Conservation (phyloP, 768 basidiomycete species). For the Boletus eberwhitei region DNA sequence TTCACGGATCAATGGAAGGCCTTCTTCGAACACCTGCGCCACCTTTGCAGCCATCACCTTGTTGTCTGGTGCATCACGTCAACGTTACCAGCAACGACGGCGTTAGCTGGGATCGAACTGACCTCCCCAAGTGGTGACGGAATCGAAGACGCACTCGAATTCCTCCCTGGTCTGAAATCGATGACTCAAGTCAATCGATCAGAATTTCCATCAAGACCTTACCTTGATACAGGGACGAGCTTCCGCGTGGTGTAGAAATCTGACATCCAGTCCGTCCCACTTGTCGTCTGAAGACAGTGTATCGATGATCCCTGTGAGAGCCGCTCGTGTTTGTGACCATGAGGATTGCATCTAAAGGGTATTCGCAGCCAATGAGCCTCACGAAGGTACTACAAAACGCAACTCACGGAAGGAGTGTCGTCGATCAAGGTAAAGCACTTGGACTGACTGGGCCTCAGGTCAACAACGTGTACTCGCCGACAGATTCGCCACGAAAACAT, state of each 20-base stretch:
- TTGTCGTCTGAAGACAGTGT: slow-evolving; percentile 6
- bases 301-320: slow-evolving; percentile 14
- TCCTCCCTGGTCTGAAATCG: slow-evolving; percentile 13
- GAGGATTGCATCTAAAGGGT: slow-evolving; percentile 18
- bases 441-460: slow-evolving; percentile 12
- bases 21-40: slow-evolving; percentile 17
- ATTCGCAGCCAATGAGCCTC: not conserved
- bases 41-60: slow-evolving; percentile 19
- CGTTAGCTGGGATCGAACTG: not conserved
- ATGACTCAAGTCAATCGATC: not conserved
- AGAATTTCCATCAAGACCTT: not conserved
- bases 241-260: slow-evolving; percentile 15
- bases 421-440: slow-evolving; percentile 24
- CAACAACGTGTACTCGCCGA: not conserved
- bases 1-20: slow-evolving; percentile 1
- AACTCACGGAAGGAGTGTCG: slow-evolving; percentile 19
- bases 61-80: slow-evolving; percentile 5
- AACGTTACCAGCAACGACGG: not conserved
- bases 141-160: slow-evolving; percentile 19
- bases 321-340: slow-evolving; percentile 21
- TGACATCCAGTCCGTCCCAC: slow-evolving; percentile 20
- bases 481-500: not conserved
- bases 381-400: not conserved
- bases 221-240: slow-evolving; percentile 7
- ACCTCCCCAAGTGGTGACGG: slow-evolving; percentile 19